Evolutionary conservation across 352 stramenopile species (phyloP).

Genomic region (Pythium brachiatum): DNA sequence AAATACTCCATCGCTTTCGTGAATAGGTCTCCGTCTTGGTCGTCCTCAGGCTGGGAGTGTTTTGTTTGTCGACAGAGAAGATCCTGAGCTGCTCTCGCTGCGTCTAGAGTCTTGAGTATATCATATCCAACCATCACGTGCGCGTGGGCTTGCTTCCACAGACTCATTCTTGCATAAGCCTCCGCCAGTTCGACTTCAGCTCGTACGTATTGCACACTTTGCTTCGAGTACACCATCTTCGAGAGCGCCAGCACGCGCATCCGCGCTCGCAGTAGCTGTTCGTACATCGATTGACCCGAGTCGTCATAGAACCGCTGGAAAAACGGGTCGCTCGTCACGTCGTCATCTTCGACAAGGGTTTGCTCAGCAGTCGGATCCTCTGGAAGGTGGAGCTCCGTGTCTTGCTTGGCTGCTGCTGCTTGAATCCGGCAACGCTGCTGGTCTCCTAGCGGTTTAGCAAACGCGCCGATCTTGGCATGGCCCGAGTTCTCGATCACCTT

Average conservation of each 20-base stretch:
- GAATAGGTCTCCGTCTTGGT: slow-evolving; percentile 1
- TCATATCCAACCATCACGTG: slow-evolving; percentile 38
- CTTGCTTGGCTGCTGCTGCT: slow-evolving; percentile 19
- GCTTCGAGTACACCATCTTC: slow-evolving; percentile 43
- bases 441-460: slow-evolving; percentile 44
- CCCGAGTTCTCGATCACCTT: slow-evolving; percentile 66
- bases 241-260: slow-evolving; percentile 58
- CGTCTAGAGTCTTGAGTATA: slow-evolving; percentile 29
- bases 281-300: slow-evolving; percentile 46
- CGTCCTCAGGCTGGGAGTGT: slow-evolving; percentile 6
- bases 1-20: slow-evolving; percentile 21
- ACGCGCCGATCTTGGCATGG: slow-evolving; percentile 51
- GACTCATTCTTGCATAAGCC: slow-evolving; percentile 48
- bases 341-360: slow-evolving; percentile 30
- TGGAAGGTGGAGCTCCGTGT: slow-evolving; percentile 13
- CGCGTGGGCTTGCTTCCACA: slow-evolving; percentile 68
- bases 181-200: slow-evolving; percentile 59
- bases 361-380: slow-evolving; percentile 20
- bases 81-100: slow-evolving; percentile 1
- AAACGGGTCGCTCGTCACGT: slow-evolving; percentile 43
- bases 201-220: slow-evolving; percentile 36
- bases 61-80: slow-evolving; percentile 16
- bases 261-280: slow-evolving; percentile 50
- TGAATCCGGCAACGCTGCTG: slow-evolving; percentile 15
- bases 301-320: slow-evolving; percentile 64